Conservation (phyloP, 2,329 filamentous ascomycete genomes). For the Aspergillus ustus region DNA sequence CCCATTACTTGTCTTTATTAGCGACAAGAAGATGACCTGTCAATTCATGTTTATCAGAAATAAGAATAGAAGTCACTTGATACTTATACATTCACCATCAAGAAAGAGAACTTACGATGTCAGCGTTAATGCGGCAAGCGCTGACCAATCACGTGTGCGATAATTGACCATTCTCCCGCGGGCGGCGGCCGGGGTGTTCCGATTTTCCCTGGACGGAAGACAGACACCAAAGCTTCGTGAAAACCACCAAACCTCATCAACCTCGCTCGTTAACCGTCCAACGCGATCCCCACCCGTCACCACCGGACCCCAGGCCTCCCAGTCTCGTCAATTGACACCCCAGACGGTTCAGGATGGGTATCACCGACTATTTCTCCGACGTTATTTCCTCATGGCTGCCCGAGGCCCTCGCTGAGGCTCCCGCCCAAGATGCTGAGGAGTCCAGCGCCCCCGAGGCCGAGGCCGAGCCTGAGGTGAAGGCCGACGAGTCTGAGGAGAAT, state of each 20-base stretch:
- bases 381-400: slow-evolving; percentile 67
- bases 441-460: slow-evolving; percentile 47
- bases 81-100: not conserved
- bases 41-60: not conserved
- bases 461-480: slow-evolving; percentile 40
- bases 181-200: slow-evolving; percentile 46
- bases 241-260: slow-evolving; percentile 41
- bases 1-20: not conserved
- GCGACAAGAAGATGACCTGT: not conserved
- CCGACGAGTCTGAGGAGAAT: slow-evolving; percentile 49
- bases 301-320: slow-evolving; percentile 28
- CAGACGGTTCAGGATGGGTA: slow-evolving; percentile 58
- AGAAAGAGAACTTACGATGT: not conserved
- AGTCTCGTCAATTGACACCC: slow-evolving; percentile 38
- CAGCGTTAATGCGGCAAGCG: slow-evolving; percentile 19
- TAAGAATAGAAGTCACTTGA: not conserved
- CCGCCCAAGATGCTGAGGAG: slow-evolving; percentile 56
- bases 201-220: slow-evolving; percentile 44
- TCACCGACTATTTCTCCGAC: slow-evolving; percentile 68
- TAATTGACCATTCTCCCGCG: slow-evolving; percentile 42
- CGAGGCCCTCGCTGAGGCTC: slow-evolving; percentile 65
- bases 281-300: slow-evolving; percentile 24
- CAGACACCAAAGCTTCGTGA: slow-evolving; percentile 36
- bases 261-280: slow-evolving; percentile 35
- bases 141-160: slow-evolving; percentile 46